Base-by-base conservation (phyloP, 2,329 filamentous ascomycete species). In the Cryphonectria carpinicola region DNA sequence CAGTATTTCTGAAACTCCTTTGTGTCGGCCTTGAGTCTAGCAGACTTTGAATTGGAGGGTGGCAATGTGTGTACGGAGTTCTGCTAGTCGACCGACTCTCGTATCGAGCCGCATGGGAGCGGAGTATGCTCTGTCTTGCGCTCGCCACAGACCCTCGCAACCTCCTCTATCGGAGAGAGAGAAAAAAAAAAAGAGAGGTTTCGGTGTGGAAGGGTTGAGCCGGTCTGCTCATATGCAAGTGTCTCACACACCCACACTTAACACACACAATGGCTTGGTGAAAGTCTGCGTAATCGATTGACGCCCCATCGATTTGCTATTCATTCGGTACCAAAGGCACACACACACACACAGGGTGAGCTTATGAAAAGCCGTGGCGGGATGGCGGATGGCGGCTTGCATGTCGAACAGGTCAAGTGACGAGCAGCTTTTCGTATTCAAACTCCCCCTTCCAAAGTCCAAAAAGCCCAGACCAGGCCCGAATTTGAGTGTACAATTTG, bases 81-180 rank as follows among this genome's bases (percentile, higher is more conserved):
- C 28, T 39, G 32, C 46, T 66, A 37, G 32, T 43, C 49, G 35
- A 56, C 46, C 49, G 28, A 28, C n/a, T 41, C 22, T 58, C 65
- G 46, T 41, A 35, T 56, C 32, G 52, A 66, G 65, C 65, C 65
- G 65, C 54, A 37, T 25, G n/a, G 39, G 19, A 66, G 65, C 52
- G 14, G 35, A 58, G 37, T 17, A 32, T 35, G 37, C 39, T 43
- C 65, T 37, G 65, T n/a, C n/a, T 25, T 66, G 65, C 25, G 28
- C 22, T 52, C 43, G 46, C 22, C 37, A 46, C 14, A 37, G 63
- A 66, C 35, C 22, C 46, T 28, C 54, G 52, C n/a, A 39, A 35
- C 8, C 32, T 41, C n/a, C 4, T 32, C 32, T 32, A 64, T 25
- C 22, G 37, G 61, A 37, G 58, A 39, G 58, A 4, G 61, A 37